Conservation (phyloP, 169 alveolate species). For the Neospora caninum region DNA sequence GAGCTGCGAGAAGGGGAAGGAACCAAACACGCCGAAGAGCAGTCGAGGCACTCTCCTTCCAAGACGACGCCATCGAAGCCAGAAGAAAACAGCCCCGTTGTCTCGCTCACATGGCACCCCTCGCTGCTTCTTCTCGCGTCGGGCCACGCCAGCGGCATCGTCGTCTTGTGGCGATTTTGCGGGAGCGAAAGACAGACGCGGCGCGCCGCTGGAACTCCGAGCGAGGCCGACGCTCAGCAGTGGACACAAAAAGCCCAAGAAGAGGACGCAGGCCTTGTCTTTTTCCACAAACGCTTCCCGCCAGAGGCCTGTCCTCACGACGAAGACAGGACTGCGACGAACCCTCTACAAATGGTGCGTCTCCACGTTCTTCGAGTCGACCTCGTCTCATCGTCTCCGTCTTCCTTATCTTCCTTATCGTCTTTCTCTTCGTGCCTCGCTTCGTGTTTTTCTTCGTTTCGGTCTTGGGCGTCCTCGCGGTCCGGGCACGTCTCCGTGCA, state of each 20-base stretch:
- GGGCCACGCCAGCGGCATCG: conserved; percentile 41
- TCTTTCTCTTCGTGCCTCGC: background rate
- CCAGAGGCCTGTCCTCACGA: background rate
- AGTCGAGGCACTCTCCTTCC: too few species aligned
- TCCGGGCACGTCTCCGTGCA: too few species aligned
- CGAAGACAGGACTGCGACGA: background rate
- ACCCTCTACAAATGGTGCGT: conserved; percentile 6
- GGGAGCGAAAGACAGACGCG: background rate
- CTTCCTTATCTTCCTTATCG: background rate
- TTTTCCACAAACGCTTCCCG: background rate
- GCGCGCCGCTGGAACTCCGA: background rate
- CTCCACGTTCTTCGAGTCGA: conserved; percentile 1
- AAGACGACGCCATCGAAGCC: background rate
- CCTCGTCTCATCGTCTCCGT: background rate
- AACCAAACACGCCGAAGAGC: too few species aligned
- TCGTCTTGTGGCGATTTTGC: conserved; percentile 43
- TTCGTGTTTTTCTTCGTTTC: too few species aligned
- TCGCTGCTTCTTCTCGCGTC: conserved; percentile 45
- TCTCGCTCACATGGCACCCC: conserved; percentile 57
- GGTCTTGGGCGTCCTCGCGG: too few species aligned
- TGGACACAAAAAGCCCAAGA: background rate
- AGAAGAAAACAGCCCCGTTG: conserved; percentile 22
- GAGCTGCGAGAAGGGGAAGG: too few species aligned
- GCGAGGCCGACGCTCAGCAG: background rate
- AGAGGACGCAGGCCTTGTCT: background rate